phyloP scores from a whole-genome alignment of 2,329 filamentous ascomycete genomes.

The Neofusicoccum cordaticola region DNA sequence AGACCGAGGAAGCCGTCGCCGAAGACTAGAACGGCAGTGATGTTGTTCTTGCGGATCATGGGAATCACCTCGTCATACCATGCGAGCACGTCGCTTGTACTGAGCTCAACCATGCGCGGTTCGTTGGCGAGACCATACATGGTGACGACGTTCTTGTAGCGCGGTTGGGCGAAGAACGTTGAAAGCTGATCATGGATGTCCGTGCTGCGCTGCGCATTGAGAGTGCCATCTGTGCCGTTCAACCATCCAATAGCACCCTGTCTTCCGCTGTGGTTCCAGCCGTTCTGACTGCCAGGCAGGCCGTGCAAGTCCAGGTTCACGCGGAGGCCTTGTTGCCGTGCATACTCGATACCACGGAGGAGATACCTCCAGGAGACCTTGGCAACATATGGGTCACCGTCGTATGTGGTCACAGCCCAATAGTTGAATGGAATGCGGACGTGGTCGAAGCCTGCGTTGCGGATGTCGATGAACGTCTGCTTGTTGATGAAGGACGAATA shows the following conservation, averaged over 20 bases:
- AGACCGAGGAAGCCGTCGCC: constrained; percentile 95
- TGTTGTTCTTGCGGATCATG: constrained; percentile 72
- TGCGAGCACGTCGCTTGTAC: constrained; percentile 62
- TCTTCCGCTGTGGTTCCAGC: constrained; percentile 93
- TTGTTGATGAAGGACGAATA: constrained; percentile 88
- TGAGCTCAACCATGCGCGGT: constrained; percentile 73
- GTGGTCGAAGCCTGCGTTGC: constrained; percentile 85
- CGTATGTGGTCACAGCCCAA: constrained; percentile 86
- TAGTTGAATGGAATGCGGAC: constrained; percentile 95
- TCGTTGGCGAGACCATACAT: constrained; percentile 97
- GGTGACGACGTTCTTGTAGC: constrained; percentile 86
- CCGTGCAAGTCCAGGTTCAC: constrained; percentile 92
- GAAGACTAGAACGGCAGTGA: constrained; percentile 73
- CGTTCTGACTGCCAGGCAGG: constrained; percentile 91
- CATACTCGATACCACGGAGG: constrained; percentile 88
- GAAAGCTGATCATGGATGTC: constrained; percentile 85
- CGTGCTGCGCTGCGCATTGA: constrained; percentile 77
- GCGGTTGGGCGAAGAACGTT: constrained; percentile 86
- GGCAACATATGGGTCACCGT: constrained; percentile 81
- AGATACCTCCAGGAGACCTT: constrained; percentile 91
- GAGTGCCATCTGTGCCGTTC: constrained; percentile 77
- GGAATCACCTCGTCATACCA: constrained; percentile 77
- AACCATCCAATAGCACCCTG: constrained; percentile 82
- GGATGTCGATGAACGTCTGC: constrained; percentile 78
- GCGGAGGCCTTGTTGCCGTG: constrained; percentile 83